Evolutionary conservation across 495 filamentous ascomycete genomes (phyloP).

Genomic region (Penicillium subrubescens): DNA sequence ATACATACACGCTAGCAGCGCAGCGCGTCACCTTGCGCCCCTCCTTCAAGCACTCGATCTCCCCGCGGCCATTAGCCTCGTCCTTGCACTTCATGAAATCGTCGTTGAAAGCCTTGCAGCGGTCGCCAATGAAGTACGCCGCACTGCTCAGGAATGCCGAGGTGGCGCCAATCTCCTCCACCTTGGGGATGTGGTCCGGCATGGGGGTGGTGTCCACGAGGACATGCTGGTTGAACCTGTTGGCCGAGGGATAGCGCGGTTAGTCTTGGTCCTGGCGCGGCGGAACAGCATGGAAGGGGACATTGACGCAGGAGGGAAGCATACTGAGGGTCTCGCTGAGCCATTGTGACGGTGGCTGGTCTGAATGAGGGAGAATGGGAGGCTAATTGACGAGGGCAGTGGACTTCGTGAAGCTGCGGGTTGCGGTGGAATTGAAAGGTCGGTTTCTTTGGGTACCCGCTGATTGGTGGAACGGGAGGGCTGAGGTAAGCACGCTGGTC

Average conservation of each 20-base stretch:
- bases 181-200: conserved; percentile 84
- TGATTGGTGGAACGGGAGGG: conserved; percentile 32
- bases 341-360: conserved; percentile 45
- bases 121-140: conserved; percentile 95
- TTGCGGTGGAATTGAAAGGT: conserved; percentile 35
- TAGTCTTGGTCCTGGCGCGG: conserved; percentile 19
- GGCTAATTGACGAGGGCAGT: conserved; percentile 27
- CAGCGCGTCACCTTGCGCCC: conserved; percentile 95
- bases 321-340: conserved; percentile 53
- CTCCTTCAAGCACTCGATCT: conserved; percentile 93
- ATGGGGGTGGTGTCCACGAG: conserved; percentile 96
- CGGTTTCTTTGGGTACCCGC: conserved; percentile 32
- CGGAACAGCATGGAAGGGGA: background rate
- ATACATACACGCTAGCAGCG: conserved; percentile 89
- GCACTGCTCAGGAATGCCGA: conserved; percentile 90
- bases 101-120: conserved; percentile 94
- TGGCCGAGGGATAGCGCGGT: conserved; percentile 26
- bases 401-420: conserved; percentile 33
- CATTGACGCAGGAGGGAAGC: conserved; percentile 1
- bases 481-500: conserved; percentile 22
- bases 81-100: conserved; percentile 99
- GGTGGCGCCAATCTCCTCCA: conserved; percentile 86
- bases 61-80: conserved; percentile 81
- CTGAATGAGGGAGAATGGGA: conserved; percentile 12
- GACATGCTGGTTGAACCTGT: conserved; percentile 88